A percentile compares a stretch with the other conserved stretches of the same genome.
Evolutionary conservation across 495 filamentous ascomycete species (phyloP).

Genomic region (Annulohypoxylon moriforme): DNA sequence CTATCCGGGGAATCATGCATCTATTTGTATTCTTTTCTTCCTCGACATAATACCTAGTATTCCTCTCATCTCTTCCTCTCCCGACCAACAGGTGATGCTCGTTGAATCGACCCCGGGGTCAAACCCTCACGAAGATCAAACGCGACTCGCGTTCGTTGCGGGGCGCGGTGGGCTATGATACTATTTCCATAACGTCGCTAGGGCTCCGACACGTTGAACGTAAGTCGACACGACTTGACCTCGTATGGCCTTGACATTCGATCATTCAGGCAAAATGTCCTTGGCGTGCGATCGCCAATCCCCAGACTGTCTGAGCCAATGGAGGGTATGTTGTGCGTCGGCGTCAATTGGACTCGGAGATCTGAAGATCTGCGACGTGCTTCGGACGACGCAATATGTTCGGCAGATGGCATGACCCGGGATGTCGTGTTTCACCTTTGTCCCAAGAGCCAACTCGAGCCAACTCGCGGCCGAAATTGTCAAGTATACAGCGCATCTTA

Average conservation of each 20-base stretch:
- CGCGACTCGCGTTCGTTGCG: constrained; percentile 12
- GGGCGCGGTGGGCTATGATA: not conserved
- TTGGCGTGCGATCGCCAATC: constrained; percentile 41
- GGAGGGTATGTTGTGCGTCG: not conserved
- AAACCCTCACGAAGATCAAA: constrained; percentile 33
- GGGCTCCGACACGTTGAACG: not conserved
- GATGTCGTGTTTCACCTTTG: constrained; percentile 35
- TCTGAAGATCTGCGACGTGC: constrained; percentile 40
- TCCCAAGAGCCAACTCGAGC: constrained; percentile 9
- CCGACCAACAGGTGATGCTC: constrained; percentile 23
- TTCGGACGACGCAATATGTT: constrained; percentile 14
- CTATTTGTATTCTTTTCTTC: constrained; percentile 35
- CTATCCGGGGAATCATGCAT: not conserved
- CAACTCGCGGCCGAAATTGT: constrained; percentile 1
- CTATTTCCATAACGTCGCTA: not conserved
- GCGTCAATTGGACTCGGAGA: constrained; percentile 13
- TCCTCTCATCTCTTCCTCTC: constrained; percentile 14
- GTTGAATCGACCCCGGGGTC: constrained; percentile 15
- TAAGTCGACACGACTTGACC: constrained; percentile 23
- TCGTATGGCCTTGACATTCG: not conserved
- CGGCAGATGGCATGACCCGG: constrained; percentile 11
- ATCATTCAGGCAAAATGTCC: not conserved
- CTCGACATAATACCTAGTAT: not conserved
- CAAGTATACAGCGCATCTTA: constrained; percentile 9
- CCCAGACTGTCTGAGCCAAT: constrained; percentile 34